Evolutionary conservation across 2,329 filamentous ascomycete genomes (phyloP), one percentile per base, ranked within the genome.

Genomic region (Trichoderma gracile): DNA sequence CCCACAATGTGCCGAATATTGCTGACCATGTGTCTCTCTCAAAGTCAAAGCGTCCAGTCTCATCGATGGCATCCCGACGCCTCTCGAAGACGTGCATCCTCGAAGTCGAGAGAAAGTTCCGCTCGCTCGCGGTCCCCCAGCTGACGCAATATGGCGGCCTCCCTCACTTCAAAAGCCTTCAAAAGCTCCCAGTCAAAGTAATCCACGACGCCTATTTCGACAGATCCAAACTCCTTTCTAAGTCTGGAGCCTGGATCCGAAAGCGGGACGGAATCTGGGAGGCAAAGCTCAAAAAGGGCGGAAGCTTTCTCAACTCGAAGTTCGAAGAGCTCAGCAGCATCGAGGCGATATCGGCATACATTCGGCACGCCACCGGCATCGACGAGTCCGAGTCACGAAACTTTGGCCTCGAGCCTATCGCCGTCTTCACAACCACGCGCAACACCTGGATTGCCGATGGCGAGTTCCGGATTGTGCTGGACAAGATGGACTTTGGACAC

Each of bases 401-500:
- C 12, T 56, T 63, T 38, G 59, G 47, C 21, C 50, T 63, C 1
- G 19, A 56, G 21, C 40, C 40, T n/a, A 56, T 46, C 23, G 59
- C 49, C 1, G n/a, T 25, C n/a, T 63, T 60, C 14, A 30, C 46
- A 14, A 60, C 57, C 3, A 60, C 21, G 4, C 46, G 57, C n/a
- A 46, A 60, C 43, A 43, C 50, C 5, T 63, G 59, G 59, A 45
- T 63, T 21, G 59, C 59, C 4, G 40, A 63, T 15, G 25, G 19
- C 3, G 59, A 63, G 27, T 63, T 63, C 19, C 59, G 46, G 14
- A 45, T 55, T 46, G 42, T 47, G 10, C 50, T 55, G 9, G 59
- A 63, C 6, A 47, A 25, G 15, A 55, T 63, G 59, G 50, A 63
- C 27, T 63, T 63, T 46, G 59, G 59, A 6, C 50, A 63, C 42